Conservation (phyloP, 2,329 filamentous ascomycete species). For the Fusarium dlaminii region DNA sequence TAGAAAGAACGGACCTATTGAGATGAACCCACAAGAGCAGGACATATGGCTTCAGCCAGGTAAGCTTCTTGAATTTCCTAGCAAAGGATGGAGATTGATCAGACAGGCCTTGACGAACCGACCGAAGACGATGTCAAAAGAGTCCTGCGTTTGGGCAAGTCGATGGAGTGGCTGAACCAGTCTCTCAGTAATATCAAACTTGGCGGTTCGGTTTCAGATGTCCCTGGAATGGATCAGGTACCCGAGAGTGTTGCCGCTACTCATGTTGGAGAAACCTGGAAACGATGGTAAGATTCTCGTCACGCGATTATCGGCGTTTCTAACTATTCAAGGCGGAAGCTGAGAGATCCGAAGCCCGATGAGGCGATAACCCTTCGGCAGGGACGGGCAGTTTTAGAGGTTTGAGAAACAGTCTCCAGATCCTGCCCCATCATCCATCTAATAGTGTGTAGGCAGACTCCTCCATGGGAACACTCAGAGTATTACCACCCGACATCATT, state of each 20-base stretch:
- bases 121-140: not conserved
- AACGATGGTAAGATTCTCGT: too few relatives aligned
- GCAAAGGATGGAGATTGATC: not conserved
- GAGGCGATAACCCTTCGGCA: not conserved
- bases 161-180: not conserved
- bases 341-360: not conserved
- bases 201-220: not conserved
- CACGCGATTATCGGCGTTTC: too few relatives aligned
- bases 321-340: not conserved
- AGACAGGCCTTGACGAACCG: not conserved
- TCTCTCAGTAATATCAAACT: not conserved
- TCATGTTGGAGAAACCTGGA: not conserved
- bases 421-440: too few relatives aligned
- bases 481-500: not conserved
- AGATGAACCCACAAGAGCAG: not conserved
- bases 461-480: accelerated
- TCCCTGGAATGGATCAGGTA: not conserved
- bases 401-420: too few relatives aligned
- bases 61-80: accelerated
- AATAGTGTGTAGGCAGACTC: not conserved
- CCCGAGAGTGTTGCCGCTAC: not conserved
- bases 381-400: not conserved
- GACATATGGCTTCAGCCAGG: not conserved
- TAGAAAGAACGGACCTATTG: not conserved
- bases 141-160: accelerated